Base-by-base conservation (phyloP, 441 rosid genomes). In the Gossypium trilobum region DNA sequence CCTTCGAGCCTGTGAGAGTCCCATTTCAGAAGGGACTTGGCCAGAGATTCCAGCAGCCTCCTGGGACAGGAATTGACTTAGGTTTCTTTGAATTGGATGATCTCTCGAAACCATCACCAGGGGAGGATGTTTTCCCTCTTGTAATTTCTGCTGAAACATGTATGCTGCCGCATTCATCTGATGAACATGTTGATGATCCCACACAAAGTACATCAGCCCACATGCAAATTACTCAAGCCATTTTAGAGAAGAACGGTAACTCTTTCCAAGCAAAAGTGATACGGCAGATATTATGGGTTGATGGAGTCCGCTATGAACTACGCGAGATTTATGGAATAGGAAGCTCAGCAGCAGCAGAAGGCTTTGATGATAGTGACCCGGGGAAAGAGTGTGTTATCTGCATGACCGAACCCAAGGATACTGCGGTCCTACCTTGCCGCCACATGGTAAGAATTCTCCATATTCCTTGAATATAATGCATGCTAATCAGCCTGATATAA, bases 361-460 rank as follows among this genome's bases (percentile, higher is more conserved):
- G 84, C 55, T 87, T 87, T 73, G 82, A 84, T 54, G 91, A 88
- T 33, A 82, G 79, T 83, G 94, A 87, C 77, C 78, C 83, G 2
- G 96, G 95, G 70, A 88, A 91, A 79, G 95, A 93, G 60, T 93
- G 97, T 71, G 95, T 91, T 51, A 88, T 93, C 70, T 93, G 98
- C 88, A 84, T 89, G 97, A 87, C 91, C 63, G 96, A 93, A 82
- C 91, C 88, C 14, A 88, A 91, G 83, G 91, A 91, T 82, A 93
- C 94, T 0, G 90, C 96, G 31, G 85, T 85, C 2, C 75, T 93
- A 74, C 98, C 98, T 52, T 93, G 97, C 83, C 79, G 98, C 42
- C 98, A 93, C 80, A 84, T 91, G 98, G 98, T 91, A 79, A 87
- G 85, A 61, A 1, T 73, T 46, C 55, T 31, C 19, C 61, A 56